Conservation (phyloP, 176 grass and related monocot species). For the barley (Hordeum vulgare) region MorexV3_pseudomolecules_assembly NC_058518.1:11546481-11546980, state of each 20-base stretch:
- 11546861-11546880: slow-evolving; percentile 89
- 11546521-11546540: neutral
- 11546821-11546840: slow-evolving; percentile 43
- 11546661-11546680: neutral
- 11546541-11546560: neutral
- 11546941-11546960: neutral
- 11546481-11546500: neutral
- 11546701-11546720: slow-evolving; percentile 6
- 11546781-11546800: slow-evolving; percentile 89
- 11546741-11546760: slow-evolving; percentile 50
- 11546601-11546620: neutral
- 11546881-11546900: slow-evolving; percentile 53
- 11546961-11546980: neutral
- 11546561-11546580: neutral
- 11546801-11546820: slow-evolving; percentile 86
- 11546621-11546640: neutral
- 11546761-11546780: slow-evolving; percentile 87
- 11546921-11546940: neutral
- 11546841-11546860: slow-evolving; percentile 67
- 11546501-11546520: neutral
- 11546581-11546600: neutral
- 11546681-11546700: neutral
- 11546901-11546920: neutral
- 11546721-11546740: slow-evolving; percentile 35
- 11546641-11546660: neutral